Base-by-base conservation (phyloP, 2,329 filamentous ascomycete genomes). In the Calonectria pteridis region DNA sequence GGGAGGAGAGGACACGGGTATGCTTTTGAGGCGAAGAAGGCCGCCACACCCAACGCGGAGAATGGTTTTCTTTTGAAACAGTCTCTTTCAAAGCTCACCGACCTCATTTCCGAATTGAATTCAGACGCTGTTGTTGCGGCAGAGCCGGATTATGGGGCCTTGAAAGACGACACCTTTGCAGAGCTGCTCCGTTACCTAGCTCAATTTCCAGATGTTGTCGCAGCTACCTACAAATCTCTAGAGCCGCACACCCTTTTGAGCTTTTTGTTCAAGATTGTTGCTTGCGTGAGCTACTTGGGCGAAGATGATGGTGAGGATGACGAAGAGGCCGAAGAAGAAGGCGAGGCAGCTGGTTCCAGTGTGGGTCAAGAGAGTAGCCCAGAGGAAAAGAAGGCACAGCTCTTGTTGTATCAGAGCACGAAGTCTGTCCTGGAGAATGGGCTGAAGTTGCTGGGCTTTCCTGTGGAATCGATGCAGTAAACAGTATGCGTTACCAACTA, bases 181-280 rank as follows among this genome's bases (percentile, higher is more conserved):
- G 69, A 76, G 14, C 84, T 93, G 43, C 87, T 92, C 37, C 88
- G 92, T 29, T 83, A 89, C 62, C 85, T 94, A 64, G 89, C 91
- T 0, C 88, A 91, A 72, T 94, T 91, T 86, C 92, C 92, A 0
- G 92, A 94, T 73, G 89, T 92, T 6, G 88, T 93, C 72, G 77
- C 89, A 73, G 90, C 92, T 76, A 91, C 92, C 0, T 85, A 89
- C 81, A 92, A 91, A 84, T 93, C 91, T 0, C 87, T 91, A 50
- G 92, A 93, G 81, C 92, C 92, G 0, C 88, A 91, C 35, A 93
- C 91, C 0, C 88, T 93, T 33, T 84, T 93, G 59, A 91, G 89
- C 4, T 94, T 93, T 80, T 85, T 93, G 43, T 71, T 55, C 23
- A 73, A 64, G n/a, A 35, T 76, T 18, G 49, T 65, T 18, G 64